A percentile compares a stretch with the other conserved stretches of the same genome.
phyloP scores from a whole-genome alignment of 805 yeast genomes.

The Starmerella riodocensis region DNA sequence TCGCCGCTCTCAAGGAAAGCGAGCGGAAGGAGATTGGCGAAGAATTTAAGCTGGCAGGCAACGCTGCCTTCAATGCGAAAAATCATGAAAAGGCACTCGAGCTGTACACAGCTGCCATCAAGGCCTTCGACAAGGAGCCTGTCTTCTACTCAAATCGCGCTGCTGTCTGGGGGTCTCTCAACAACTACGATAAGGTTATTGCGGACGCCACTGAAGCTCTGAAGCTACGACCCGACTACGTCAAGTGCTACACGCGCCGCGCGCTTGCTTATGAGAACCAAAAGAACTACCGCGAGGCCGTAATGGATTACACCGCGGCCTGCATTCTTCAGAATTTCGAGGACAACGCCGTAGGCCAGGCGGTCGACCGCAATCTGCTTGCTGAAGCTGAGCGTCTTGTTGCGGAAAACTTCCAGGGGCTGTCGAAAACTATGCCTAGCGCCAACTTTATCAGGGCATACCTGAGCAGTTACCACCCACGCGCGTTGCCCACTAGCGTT shows the following conservation, averaged over 20 bases:
- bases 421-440: conserved; percentile 19
- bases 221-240: conserved; percentile 73
- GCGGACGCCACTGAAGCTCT: conserved; percentile 81
- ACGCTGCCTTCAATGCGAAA: conserved; percentile 57
- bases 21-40: conserved; percentile 43
- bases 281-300: conserved; percentile 68
- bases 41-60: conserved; percentile 81
- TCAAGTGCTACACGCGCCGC: conserved; percentile 85
- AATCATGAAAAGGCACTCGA: conserved; percentile 63
- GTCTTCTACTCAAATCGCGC: conserved; percentile 90
- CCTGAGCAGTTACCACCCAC: conserved; percentile 67
- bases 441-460: conserved; percentile 66
- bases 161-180: conserved; percentile 80
- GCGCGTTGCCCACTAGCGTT: conserved; percentile 38
- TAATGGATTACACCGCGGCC: conserved; percentile 81
- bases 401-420: conserved; percentile 38
- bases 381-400: conserved; percentile 60
- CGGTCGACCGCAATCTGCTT: conserved; percentile 76
- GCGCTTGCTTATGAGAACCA: conserved; percentile 81
- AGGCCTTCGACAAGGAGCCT: conserved; percentile 58
- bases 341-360: conserved; percentile 61
- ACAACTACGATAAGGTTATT: conserved; percentile 69
- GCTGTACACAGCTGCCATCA: conserved; percentile 65
- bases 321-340: conserved; percentile 74
- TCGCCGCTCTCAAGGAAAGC: conserved; percentile 18